phyloP scores from a whole-genome alignment of 192 early-diverging fungal species.

The Endogone sp. region DNA sequence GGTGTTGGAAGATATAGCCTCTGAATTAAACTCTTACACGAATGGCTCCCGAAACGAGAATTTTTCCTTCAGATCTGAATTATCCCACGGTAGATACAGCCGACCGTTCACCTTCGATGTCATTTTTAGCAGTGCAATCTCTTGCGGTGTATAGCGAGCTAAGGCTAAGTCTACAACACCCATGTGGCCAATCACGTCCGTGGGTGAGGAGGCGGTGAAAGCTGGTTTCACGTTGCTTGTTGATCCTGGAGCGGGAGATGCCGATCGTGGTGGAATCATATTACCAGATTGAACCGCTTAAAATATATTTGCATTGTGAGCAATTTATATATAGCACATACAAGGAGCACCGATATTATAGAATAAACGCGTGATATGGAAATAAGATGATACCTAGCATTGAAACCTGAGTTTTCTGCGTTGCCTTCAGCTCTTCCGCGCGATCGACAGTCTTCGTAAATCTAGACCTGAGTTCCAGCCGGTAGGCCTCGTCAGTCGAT shows the following conservation, averaged over 20 bases:
- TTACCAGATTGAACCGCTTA: too few relatives aligned
- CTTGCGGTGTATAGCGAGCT: slow-evolving; percentile 12
- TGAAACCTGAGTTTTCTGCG: slow-evolving; percentile 12
- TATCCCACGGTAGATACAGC: slow-evolving; percentile 72
- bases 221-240: too few relatives aligned
- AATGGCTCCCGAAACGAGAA: slow-evolving; percentile 51
- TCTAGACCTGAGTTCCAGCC: slow-evolving; percentile 1
- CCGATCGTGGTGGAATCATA: too few relatives aligned
- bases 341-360: too few relatives aligned
- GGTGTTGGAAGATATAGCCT: slow-evolving; percentile 19
- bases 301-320: too few relatives aligned
- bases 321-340: too few relatives aligned
- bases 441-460: slow-evolving; percentile 30
- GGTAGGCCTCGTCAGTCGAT: neutral
- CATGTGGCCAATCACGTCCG: neutral
- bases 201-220: neutral
- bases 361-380: too few relatives aligned
- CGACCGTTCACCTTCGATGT: slow-evolving; percentile 73
- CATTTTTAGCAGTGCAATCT: slow-evolving; percentile 56
- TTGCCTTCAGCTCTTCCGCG: slow-evolving; percentile 46
- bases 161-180: neutral
- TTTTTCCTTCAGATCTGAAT: slow-evolving; percentile 55
- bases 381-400: neutral
- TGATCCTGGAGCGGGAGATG: too few relatives aligned
- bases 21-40: slow-evolving; percentile 28